Percentiles rank a stretch among this genome's conserved stretches.
Evolutionary conservation across 169 alveolate species (phyloP).

Genomic region (Plasmodium chabaudi): DNA sequence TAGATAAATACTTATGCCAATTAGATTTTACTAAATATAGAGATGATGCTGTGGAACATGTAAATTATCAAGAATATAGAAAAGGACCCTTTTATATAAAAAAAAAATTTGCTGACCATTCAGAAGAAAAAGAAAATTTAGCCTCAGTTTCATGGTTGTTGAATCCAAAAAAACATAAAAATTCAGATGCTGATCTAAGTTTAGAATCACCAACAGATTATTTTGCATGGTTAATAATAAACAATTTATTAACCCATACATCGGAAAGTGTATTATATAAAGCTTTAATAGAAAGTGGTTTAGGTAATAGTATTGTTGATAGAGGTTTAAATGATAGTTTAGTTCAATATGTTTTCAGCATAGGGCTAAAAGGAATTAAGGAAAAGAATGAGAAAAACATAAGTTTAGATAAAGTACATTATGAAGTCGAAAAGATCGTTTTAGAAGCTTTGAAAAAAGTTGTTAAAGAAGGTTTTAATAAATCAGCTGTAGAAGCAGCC

Average conservation of each 20-base stretch:
- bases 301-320: slow-evolving; percentile 81
- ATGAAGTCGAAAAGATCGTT: slow-evolving; percentile 79
- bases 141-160: slow-evolving; percentile 63
- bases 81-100: slow-evolving; percentile 68
- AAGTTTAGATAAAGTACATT: slow-evolving; percentile 60
- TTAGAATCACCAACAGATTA: slow-evolving; percentile 64
- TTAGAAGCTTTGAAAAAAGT: slow-evolving; percentile 75
- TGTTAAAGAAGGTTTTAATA: slow-evolving; percentile 81
- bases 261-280: slow-evolving; percentile 67
- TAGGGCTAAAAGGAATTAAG: slow-evolving; percentile 71
- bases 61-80: slow-evolving; percentile 56
- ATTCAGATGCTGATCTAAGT: slow-evolving; percentile 36
- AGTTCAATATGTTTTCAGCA: slow-evolving; percentile 41
- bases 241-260: slow-evolving; percentile 44
- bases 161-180: slow-evolving; percentile 53
- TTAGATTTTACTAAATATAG: slow-evolving; percentile 57
- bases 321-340: slow-evolving; percentile 78
- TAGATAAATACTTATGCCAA: slow-evolving; percentile 76
- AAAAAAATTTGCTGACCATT: slow-evolving; percentile 58
- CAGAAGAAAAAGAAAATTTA: slow-evolving; percentile 73
- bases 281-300: slow-evolving; percentile 74
- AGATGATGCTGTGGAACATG: slow-evolving; percentile 65
- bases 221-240: slow-evolving; percentile 57
- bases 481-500: slow-evolving; percentile 84
- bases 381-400: slow-evolving; percentile 44